A percentile compares a stretch with the other conserved stretches of the same genome.
These are phyloP conservation scores for Salvia hispanica DNA, from an alignment of 257 asterid species.

Conservation along the genomic window DNA sequence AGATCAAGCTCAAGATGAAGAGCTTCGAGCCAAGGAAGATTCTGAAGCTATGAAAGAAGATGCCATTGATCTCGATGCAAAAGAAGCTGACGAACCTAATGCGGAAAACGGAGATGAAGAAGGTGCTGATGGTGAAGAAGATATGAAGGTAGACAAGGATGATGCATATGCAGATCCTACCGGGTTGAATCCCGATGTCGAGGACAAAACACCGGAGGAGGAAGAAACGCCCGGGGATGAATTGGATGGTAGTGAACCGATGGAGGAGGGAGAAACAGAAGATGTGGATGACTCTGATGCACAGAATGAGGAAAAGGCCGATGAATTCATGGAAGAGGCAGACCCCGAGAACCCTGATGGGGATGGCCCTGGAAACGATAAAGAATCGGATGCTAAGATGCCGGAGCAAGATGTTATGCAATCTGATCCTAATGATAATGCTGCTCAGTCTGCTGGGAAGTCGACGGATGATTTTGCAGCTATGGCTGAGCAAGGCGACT, in stretches of 20 bases:
- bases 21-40: conserved; percentile 81
- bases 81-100: conserved; percentile 39
- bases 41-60: conserved; percentile 45
- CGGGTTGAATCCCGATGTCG: conserved; percentile 62
- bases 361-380: conserved; percentile 45
- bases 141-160: conserved; percentile 63
- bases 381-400: conserved; percentile 40
- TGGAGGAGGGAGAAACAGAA: conserved; percentile 57
- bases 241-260: conserved; percentile 48
- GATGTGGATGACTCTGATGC: conserved; percentile 47
- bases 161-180: conserved; percentile 67
- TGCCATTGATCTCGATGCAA: conserved; percentile 46
- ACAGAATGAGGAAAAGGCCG: conserved; percentile 45
- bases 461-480: conserved; percentile 40
- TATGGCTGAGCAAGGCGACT: conserved; percentile 46
- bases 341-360: conserved; percentile 45
- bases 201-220: conserved; percentile 46
- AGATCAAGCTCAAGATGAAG: conserved; percentile 54
- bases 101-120: conserved; percentile 52
- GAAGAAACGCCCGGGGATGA: conserved; percentile 53
- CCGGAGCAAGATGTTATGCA: conserved; percentile 45
- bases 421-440: conserved; percentile 44
- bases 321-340: conserved; percentile 50
- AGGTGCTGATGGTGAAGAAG: conserved; percentile 53
- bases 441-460: conserved; percentile 49